Conservation (phyloP, 2,329 filamentous ascomycete species). For the Aureobasidium sp. region DNA sequence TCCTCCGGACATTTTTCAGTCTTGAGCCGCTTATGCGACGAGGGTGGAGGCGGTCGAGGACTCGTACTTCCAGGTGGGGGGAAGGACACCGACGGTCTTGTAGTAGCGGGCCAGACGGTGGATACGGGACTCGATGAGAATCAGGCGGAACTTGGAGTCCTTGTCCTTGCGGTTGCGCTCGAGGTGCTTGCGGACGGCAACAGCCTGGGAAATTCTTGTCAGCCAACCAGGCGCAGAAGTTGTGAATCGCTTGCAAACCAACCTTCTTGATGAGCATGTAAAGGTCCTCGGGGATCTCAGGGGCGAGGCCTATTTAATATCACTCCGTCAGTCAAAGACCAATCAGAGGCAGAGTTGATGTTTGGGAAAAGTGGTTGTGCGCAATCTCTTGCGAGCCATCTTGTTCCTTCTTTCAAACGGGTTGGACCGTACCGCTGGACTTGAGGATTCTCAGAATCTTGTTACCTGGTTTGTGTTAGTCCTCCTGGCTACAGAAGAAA, state of each 20-base stretch:
- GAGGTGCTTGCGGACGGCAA: constrained; percentile 99
- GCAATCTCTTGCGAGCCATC: constrained; percentile 16
- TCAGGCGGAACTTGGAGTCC: constrained; percentile 99
- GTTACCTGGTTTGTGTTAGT: constrained; percentile 61
- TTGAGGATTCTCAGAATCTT: constrained; percentile 99
- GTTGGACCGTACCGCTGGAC: constrained; percentile 75
- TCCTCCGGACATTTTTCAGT: constrained; percentile 7
- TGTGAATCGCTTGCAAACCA: constrained; percentile 24
- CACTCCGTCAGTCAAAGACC: constrained; percentile 39
- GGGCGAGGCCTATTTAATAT: constrained; percentile 76
- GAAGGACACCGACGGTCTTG: constrained; percentile 80
- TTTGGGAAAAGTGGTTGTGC: constrained; percentile 15
- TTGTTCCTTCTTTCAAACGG: constrained; percentile 33
- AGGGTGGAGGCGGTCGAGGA: constrained; percentile 90
- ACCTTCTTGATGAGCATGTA: constrained; percentile 99
- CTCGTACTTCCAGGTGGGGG: constrained; percentile 99
- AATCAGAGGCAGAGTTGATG: constrained; percentile 36
- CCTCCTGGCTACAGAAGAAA: background rate
- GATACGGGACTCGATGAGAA: constrained; percentile 99
- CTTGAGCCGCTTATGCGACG: constrained; percentile 64
- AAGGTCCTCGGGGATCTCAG: constrained; percentile 97
- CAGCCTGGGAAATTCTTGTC: constrained; percentile 54
- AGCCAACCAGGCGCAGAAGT: constrained; percentile 1
- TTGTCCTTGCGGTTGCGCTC: constrained; percentile 99
- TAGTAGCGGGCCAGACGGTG: constrained; percentile 99